Base-by-base conservation (phyloP, 345 rosid genomes). In the Brassica carinata region DNA sequence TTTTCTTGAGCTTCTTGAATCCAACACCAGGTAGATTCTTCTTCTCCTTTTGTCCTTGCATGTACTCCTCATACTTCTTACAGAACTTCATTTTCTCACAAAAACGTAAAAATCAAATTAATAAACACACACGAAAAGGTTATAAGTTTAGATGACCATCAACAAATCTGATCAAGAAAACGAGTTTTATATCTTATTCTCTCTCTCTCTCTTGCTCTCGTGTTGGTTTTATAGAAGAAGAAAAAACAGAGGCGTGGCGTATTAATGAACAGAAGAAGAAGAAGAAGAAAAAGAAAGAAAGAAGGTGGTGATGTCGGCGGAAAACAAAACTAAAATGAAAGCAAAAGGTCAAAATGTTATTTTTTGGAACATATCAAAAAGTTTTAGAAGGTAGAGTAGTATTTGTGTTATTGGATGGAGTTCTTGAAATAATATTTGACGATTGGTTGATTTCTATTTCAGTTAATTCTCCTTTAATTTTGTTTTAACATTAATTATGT, bases 1-100 rank as follows among this genome's bases (percentile, higher is more conserved):
- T 88, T 86, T 91, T 93, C 84, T 93, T 91, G 18, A 95, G 94
- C 36, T 89, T 93, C 84, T 91, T 95, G 84, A 93, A 86, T n/a
- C 92, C 97, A 81, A 95, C 88, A 5, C 86, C 89, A 13, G 97
- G 98, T 5, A 90, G 85, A 77, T 82, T 82, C 79, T 88, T 83
- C 77, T 85, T 86, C 71, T 87, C 84, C 84, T 87, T 81, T 40
- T 90, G 94, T 4, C 70, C 90, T 68, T 86, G 89, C 96, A 90
- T 87, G 90, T 89, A 93, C 82, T 90, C 94, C 31, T 84, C 89
- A 62, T 93, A 95, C 78, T 86, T 93, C 88, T 90, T 95, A 87
- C 97, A 93, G 74, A 93, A 95, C 90, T 95, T 93, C 98, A 95
- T 94, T 70, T 55, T 61, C 57, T 11, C 38, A 3, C 38, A 3